Conservation (phyloP, 495 filamentous ascomycete genomes). For the Rostrohypoxylon terebratum region DNA sequence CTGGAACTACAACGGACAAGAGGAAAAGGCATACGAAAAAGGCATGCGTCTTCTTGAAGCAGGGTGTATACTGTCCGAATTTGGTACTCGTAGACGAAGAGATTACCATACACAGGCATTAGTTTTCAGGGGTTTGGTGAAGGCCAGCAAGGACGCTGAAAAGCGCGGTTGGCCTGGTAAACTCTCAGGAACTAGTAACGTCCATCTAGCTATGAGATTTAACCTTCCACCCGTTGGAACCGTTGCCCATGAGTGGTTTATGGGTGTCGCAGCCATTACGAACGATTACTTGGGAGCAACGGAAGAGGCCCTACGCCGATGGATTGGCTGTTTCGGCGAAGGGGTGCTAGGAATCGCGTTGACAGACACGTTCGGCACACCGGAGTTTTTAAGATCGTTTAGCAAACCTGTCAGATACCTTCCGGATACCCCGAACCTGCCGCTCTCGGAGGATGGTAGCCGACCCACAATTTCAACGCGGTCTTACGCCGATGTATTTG, state of each 20-base stretch:
- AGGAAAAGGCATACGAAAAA: constrained; percentile 83
- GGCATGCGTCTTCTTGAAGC: constrained; percentile 78
- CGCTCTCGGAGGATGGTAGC: constrained; percentile 26
- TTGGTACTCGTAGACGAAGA: constrained; percentile 86
- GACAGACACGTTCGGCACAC: constrained; percentile 98
- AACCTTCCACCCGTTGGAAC: constrained; percentile 86
- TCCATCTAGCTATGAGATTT: constrained; percentile 95
- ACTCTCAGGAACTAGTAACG: constrained; percentile 92
- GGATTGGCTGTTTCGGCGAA: constrained; percentile 91
- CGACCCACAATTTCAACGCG: constrained; percentile 28
- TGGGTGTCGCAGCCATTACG: constrained; percentile 94
- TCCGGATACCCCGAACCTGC: constrained; percentile 31
- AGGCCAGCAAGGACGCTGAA: constrained; percentile 75
- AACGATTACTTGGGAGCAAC: constrained; percentile 86
- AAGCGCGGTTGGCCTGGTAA: constrained; percentile 72
- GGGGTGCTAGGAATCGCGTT: constrained; percentile 91
- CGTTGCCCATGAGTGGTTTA: constrained; percentile 99
- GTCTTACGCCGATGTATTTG: constrained; percentile 87
- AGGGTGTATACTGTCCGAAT: constrained; percentile 93
- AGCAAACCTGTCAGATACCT: constrained; percentile 64
- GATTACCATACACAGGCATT: constrained; percentile 96
- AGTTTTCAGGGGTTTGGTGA: constrained; percentile 83
- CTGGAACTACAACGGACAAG: constrained; percentile 86
- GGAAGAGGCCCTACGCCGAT: constrained; percentile 83
- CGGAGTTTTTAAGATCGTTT: constrained; percentile 88